These are phyloP conservation scores for Rhazya stricta DNA, from an alignment of 257 asterid species.

Conservation along the genomic window DNA sequence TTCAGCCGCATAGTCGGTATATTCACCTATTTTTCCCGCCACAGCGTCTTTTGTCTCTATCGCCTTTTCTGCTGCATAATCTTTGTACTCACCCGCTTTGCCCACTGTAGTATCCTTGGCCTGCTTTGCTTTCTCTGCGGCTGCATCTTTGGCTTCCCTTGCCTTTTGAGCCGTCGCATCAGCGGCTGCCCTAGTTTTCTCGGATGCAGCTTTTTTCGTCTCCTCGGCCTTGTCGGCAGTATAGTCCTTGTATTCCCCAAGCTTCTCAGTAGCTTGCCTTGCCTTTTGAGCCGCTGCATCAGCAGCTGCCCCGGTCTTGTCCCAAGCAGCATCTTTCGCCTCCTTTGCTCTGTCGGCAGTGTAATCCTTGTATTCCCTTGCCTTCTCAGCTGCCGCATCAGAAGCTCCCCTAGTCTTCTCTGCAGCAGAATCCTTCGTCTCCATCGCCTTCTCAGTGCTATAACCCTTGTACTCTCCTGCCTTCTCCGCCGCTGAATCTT, in stretches of 20 bases:
- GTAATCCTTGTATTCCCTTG: too few species aligned
- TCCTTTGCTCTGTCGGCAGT: too few species aligned
- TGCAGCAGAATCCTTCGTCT: neutral
- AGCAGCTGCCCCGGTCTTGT: too few species aligned
- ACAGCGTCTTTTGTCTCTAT: constrained; percentile 16
- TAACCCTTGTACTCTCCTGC: constrained; percentile 43
- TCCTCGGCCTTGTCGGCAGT: constrained; percentile 18
- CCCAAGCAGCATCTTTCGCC: too few species aligned
- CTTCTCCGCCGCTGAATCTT: constrained; percentile 47
- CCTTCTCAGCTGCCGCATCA: neutral
- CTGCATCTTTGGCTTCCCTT: constrained; percentile 8
- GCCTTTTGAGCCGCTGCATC: too few species aligned
- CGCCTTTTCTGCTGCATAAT: neutral
- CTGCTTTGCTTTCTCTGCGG: constrained; percentile 15
- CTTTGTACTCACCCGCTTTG: neutral
- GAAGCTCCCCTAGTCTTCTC: constrained; percentile 23
- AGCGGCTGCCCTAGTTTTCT: constrained; percentile 6
- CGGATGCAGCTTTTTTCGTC: constrained; percentile 15
- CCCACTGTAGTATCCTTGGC: constrained; percentile 1
- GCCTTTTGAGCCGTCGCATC: constrained; percentile 25
- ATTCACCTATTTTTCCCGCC: constrained; percentile 3
- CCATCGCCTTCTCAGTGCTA: constrained; percentile 34
- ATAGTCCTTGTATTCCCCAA: constrained; percentile 10
- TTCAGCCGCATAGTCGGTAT: constrained; percentile 12
- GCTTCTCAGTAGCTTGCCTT: too few species aligned